A percentile compares a stretch with the other conserved stretches of the same genome.
Conservation (phyloP, 306 rosid species). For the Vigna radiata region DNA sequence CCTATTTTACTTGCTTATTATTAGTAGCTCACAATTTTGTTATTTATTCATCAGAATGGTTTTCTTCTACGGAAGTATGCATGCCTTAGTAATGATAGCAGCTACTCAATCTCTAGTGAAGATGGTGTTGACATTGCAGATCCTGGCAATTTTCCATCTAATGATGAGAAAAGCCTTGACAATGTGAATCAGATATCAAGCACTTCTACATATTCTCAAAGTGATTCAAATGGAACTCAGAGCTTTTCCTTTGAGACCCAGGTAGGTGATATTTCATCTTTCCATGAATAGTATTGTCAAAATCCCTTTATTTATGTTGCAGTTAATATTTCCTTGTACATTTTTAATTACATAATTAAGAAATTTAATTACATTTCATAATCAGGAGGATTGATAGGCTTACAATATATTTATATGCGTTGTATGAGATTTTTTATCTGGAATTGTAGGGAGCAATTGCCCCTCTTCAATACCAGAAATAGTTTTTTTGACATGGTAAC, state of each 20-base stretch:
- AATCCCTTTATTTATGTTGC: too few relatives aligned
- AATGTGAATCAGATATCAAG: conserved; percentile 53
- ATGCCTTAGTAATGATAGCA: conserved; percentile 85
- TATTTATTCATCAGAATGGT: conserved; percentile 70
- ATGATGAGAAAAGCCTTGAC: conserved; percentile 58
- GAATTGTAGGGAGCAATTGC: too few relatives aligned
- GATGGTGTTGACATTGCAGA: conserved; percentile 78
- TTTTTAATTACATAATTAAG: too few relatives aligned
- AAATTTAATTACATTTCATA: too few relatives aligned
- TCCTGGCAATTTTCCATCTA: conserved; percentile 58
- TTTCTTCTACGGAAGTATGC: conserved; percentile 80
- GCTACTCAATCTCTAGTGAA: conserved; percentile 82
- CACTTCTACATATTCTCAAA: conserved; percentile 45
- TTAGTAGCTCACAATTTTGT: conserved; percentile 40
- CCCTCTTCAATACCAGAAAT: too few relatives aligned
- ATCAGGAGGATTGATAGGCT: too few relatives aligned
- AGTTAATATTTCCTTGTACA: too few relatives aligned
- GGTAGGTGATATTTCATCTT: conserved; percentile 57
- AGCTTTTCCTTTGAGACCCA: conserved; percentile 97
- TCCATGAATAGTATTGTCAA: not conserved
- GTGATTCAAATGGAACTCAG: conserved; percentile 58
- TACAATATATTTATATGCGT: too few relatives aligned
- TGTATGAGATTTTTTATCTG: too few relatives aligned
- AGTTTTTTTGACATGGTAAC: too few relatives aligned
- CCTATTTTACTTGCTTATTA: not conserved